These are phyloP conservation scores for Ganoderma meredithae DNA, from an alignment of 1,284 basidiomycete genomes.

Conservation along the genomic window DNA sequence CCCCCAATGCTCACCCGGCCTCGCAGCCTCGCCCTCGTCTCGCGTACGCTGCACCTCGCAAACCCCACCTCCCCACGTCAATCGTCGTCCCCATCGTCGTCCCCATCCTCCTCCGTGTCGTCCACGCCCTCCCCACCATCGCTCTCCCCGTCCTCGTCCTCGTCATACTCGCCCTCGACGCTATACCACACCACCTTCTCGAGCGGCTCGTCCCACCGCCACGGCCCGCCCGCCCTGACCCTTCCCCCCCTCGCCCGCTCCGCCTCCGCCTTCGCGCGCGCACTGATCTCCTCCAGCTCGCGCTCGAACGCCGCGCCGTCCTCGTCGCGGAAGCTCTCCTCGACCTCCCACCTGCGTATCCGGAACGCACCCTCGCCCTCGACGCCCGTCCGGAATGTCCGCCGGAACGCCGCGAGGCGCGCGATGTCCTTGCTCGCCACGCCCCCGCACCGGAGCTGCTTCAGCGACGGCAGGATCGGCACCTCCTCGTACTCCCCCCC, in stretches of 20 bases:
- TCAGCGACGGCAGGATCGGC: slow-evolving; percentile 39
- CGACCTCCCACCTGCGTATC: slow-evolving; percentile 36
- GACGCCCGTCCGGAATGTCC: neutral
- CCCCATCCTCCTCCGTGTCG: slow-evolving; percentile 25
- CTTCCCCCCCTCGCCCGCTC: slow-evolving; percentile 14
- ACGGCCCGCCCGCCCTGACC: slow-evolving; percentile 26
- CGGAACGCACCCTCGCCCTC: slow-evolving; percentile 10
- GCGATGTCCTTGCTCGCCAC: slow-evolving; percentile 30
- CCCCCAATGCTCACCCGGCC: no score
- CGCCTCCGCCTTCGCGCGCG: slow-evolving; percentile 15
- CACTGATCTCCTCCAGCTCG: slow-evolving; percentile 27
- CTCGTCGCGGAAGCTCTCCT: slow-evolving; percentile 34
- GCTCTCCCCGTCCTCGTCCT: slow-evolving; percentile 24
- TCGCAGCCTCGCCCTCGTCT: neutral
- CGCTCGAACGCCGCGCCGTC: slow-evolving; percentile 31
- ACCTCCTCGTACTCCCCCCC: neutral
- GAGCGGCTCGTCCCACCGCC: slow-evolving; percentile 33
- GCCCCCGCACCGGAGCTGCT: slow-evolving; percentile 36
- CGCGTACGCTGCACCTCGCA: neutral
- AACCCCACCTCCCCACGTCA: neutral
- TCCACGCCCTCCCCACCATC: slow-evolving; percentile 24
- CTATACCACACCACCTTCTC: slow-evolving; percentile 35
- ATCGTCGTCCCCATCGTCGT: slow-evolving; percentile 13
- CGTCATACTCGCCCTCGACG: slow-evolving; percentile 34
- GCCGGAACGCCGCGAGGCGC: slow-evolving; percentile 33